Evolutionary conservation across 305 asterid species (phyloP), one percentile per base, ranked within the genome.

Genomic region (Plantago coronopus): DNA sequence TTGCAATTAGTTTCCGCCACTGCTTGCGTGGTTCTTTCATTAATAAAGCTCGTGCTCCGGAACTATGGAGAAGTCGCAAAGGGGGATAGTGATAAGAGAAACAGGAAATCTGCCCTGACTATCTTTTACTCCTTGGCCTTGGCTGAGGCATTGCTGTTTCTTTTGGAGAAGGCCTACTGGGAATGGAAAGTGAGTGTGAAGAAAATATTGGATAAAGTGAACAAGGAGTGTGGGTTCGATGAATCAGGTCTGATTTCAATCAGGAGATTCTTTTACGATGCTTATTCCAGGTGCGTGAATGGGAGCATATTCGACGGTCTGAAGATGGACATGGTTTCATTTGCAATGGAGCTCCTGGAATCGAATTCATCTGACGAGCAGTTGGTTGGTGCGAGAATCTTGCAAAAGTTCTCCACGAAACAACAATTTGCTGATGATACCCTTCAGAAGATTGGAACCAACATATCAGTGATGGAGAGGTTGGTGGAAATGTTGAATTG

Each of bases 251-350:
- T 81, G 83, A 43, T 88, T 57, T 82, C 96, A 23, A 79, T 82
- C 12, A 64, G 71, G 62, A 73, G 99, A 59, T 94, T 94, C 53
- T 94, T 94, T 70, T 94, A 94, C 17, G 99, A 94, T 45, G 88
- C 99, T 0, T 94, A 89, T 44, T 85, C 97, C 2, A 74, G 65
- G 18, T 82, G 95, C 34, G 84, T 94, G n/a, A 79, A 81, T 48
- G 97, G 95, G 48, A 94, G 97, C 74, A 80, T 94, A 21, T 93
- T 89, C 43, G 99, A 94, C 45, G 99, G 99, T 0, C 48, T 94
- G 67, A 89, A 85, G 60, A 85, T 94, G 95, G 99, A 94, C 55
- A 83, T 94, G 95, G 93, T 90, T 18, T 72, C 89, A 5, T 89
- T 89, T 47, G 76, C 86, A 0, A 87, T 85, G 91, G 99, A 93